A percentile compares a stretch with the other conserved stretches of the same genome.
These are phyloP conservation scores for Pythium coloratum DNA, from an alignment of 352 stramenopile species.

Conservation along the genomic window DNA sequence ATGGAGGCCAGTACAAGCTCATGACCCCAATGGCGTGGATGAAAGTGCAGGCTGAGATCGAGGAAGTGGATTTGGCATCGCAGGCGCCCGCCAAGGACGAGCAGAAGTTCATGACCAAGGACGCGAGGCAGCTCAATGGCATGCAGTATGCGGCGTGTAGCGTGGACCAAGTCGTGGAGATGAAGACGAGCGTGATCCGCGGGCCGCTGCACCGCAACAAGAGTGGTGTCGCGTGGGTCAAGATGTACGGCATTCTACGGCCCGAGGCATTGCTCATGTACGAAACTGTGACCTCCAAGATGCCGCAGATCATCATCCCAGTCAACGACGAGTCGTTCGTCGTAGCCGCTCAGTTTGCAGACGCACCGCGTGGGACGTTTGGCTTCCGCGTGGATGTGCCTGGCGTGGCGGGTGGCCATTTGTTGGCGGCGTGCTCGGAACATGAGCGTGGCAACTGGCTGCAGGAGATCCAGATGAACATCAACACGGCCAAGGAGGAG, in stretches of 20 bases:
- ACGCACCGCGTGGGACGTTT: slow-evolving; percentile 49
- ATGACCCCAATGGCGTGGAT: slow-evolving; percentile 61
- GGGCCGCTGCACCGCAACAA: slow-evolving; percentile 70
- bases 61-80: slow-evolving; percentile 62
- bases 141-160: slow-evolving; percentile 83
- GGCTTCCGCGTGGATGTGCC: slow-evolving; percentile 68
- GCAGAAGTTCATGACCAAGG: slow-evolving; percentile 50
- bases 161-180: slow-evolving; percentile 59
- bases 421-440: slow-evolving; percentile 57
- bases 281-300: slow-evolving; percentile 47
- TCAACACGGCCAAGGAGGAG: slow-evolving; percentile 44
- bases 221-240: slow-evolving; percentile 63
- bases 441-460: slow-evolving; percentile 79
- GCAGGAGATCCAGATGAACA: slow-evolving; percentile 72
- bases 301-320: slow-evolving; percentile 75
- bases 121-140: slow-evolving; percentile 61
- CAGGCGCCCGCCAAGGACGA: slow-evolving; percentile 36
- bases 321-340: slow-evolving; percentile 65
- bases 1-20: slow-evolving; percentile 57
- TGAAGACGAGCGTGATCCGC: slow-evolving; percentile 70
- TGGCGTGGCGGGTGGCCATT: slow-evolving; percentile 56
- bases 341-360: slow-evolving; percentile 44
- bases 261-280: slow-evolving; percentile 76
- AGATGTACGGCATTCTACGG: slow-evolving; percentile 67
- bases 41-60: slow-evolving; percentile 66